Evolutionary conservation across 78 protist genomes (phyloP).

Genomic region (Dictyostelium discoideum): dicty_2.7 NC_007091.3:1870501-1871000

Average conservation of each 20-base stretch:
- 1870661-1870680: no score
- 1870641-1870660: no score
- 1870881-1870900: constrained; percentile 86
- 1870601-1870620: no score
- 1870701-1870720: constrained; percentile 57
- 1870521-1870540: no score
- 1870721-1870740: constrained; percentile 72
- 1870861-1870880: background rate
- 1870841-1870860: background rate
- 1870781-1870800: constrained; percentile 4
- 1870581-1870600: no score
- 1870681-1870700: background rate
- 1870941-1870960: constrained; percentile 90
- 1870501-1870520: no score
- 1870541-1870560: no score
- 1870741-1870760: constrained; percentile 81
- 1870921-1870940: constrained; percentile 96
- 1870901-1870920: constrained; percentile 94
- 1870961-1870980: constrained; percentile 51
- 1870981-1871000: constrained; percentile 82
- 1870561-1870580: no score
- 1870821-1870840: background rate
- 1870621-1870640: no score
- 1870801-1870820: background rate
- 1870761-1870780: constrained; percentile 74